A percentile compares a stretch with the other conserved stretches of the same genome.
Conservation (phyloP, 495 filamentous ascomycete genomes). For the Talaromyces nanjingensis region DNA sequence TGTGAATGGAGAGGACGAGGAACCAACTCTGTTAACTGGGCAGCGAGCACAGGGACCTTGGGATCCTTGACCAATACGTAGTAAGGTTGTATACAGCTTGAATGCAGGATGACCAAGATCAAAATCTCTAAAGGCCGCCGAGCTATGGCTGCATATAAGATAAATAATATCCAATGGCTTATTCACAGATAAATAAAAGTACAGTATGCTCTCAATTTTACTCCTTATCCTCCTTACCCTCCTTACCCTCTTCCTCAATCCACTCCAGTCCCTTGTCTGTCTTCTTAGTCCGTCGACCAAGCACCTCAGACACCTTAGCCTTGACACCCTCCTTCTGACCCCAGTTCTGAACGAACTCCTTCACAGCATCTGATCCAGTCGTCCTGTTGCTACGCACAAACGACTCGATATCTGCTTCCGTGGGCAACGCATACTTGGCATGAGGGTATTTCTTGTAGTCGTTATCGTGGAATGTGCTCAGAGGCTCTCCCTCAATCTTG, state of each 20-base stretch:
- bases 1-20: slow-evolving; percentile 31
- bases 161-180: neutral
- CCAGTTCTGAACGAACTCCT: slow-evolving; percentile 25
- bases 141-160: neutral
- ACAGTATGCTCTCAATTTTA: neutral
- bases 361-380: slow-evolving; percentile 13
- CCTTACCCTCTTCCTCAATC: slow-evolving; percentile 7
- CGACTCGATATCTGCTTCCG: slow-evolving; percentile 59
- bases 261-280: slow-evolving; percentile 9
- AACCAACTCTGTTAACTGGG: slow-evolving; percentile 40
- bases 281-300: slow-evolving; percentile 10
- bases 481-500: slow-evolving; percentile 34
- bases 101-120: too few relatives aligned
- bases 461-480: slow-evolving; percentile 47
- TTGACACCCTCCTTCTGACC: slow-evolving; percentile 17
- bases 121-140: neutral
- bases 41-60: slow-evolving; percentile 36
- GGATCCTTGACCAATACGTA: slow-evolving; percentile 35
- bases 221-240: neutral
- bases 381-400: slow-evolving; percentile 30
- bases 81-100: too few relatives aligned
- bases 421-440: slow-evolving; percentile 59
- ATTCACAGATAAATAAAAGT: neutral
- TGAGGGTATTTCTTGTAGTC: slow-evolving; percentile 67
- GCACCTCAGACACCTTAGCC: slow-evolving; percentile 15